A percentile compares a stretch with the other conserved stretches of the same genome.
Evolutionary conservation across 1,139 yeast genomes (phyloP).

Genomic region (Kodamaea alishanica): DNA sequence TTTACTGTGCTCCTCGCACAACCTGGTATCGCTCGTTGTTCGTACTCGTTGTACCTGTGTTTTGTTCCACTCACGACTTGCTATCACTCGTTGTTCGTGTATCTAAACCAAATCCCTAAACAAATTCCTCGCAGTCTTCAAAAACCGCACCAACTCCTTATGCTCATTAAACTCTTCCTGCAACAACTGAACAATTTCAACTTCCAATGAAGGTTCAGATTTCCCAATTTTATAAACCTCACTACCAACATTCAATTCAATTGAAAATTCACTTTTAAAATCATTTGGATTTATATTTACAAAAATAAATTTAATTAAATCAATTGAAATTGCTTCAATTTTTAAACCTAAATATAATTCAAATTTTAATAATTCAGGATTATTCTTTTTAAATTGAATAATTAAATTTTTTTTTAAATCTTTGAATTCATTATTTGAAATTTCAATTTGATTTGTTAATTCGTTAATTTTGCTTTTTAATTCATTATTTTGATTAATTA

Average conservation of each 20-base stretch:
- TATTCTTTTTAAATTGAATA: constrained; percentile 31
- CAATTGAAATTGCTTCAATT: constrained; percentile 38
- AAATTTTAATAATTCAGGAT: constrained; percentile 38
- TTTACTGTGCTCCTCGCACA: too few species aligned
- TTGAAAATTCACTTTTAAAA: constrained; percentile 32
- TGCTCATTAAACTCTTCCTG: constrained; percentile 33
- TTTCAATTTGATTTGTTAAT: constrained; percentile 21
- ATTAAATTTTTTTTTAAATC: constrained; percentile 19
- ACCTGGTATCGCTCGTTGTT: too few species aligned
- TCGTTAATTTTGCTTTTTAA: constrained; percentile 26
- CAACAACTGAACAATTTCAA: constrained; percentile 18
- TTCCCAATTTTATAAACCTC: constrained; percentile 29
- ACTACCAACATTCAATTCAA: constrained; percentile 37
- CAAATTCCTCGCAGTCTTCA: constrained; percentile 30
- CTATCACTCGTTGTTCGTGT: too few species aligned
- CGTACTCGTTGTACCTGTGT: neutral
- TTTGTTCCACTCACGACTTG: neutral
- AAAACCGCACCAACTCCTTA: constrained; percentile 36
- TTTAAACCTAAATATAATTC: constrained; percentile 46
- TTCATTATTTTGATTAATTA: constrained; percentile 20
- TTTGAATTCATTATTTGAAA: constrained; percentile 19
- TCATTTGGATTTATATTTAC: constrained; percentile 41
- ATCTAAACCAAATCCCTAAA: constrained; percentile 16
- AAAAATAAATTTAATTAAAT: constrained; percentile 38
- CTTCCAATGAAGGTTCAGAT: constrained; percentile 31